Evolutionary conservation across 257 asterid genomes (phyloP), one percentile per base, ranked within the genome.

Genomic region (Nicotiana paniculata): DNA sequence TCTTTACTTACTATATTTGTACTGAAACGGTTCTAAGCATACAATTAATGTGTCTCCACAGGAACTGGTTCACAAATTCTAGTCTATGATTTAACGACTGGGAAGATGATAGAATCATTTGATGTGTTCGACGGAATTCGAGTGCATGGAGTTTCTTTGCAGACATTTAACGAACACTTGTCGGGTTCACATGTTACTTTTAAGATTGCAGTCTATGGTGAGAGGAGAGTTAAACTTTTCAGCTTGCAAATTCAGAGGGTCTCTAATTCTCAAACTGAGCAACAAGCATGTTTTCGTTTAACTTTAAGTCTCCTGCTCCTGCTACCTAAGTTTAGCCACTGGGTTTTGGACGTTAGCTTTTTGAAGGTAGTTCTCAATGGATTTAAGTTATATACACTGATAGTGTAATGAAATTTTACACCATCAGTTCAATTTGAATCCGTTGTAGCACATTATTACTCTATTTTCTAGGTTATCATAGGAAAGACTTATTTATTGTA

Each of bases 11-110:
- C 58, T 70, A 21, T 48, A 1, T 74, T 74, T 74, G 3, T 24
- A 74, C 39, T 13, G 61, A 24, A 13, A 5, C 51, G 62, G 62
- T 48, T 74, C 39, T 13, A 48, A 74, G 24, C 58, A 48, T 24
- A 48, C 24, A 53, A 84, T 66, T 26, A 15, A 43, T 28, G 21
- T 8, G 43, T 30, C 13, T 82, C 61, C n/a, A 18, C 93, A 95
- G 98, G 99, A 75, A 91, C 95, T 63, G 99, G 99, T 37, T 93
- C 99, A 9, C 95, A 94, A 90, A 88, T 94, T 84, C 84, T 89
- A 59, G 92, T 93, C 57, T 90, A 92, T 79, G 93, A 91, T 80
- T 84, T 94, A 84, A 83, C 75, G 32, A 85, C 81, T 33, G 95
- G 93, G 61, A 77, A 84, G 33, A 75, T 85, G 48, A 66, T 91